Percentiles rank a stretch among this genome's conserved stretches.
Evolutionary conservation across 2,329 filamentous ascomycete species (phyloP).

Genomic region (Ophiostoma sp.): DNA sequence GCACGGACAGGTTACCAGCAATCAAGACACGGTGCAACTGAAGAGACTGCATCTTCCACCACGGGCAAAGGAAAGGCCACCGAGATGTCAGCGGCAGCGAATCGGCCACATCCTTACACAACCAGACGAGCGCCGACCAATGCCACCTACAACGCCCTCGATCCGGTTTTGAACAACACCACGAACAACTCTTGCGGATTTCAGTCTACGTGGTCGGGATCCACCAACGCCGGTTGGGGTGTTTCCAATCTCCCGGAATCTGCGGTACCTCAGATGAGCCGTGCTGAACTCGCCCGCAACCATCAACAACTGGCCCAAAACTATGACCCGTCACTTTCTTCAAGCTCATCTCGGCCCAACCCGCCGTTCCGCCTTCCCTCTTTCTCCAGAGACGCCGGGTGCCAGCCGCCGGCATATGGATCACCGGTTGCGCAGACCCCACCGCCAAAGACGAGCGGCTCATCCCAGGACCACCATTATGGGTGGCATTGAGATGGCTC

Average conservation of each 20-base stretch:
- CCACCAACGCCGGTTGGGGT: background rate
- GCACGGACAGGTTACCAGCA: slow-evolving; percentile 32
- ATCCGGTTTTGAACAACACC: background rate
- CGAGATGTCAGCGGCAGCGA: background rate
- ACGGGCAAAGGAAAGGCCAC: background rate
- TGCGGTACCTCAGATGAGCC: background rate
- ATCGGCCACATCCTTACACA: background rate
- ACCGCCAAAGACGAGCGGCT: background rate
- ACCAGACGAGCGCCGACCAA: background rate
- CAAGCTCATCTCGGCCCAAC: background rate
- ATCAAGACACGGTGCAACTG: background rate
- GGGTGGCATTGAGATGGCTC: background rate
- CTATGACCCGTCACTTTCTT: background rate
- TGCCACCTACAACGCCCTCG: background rate
- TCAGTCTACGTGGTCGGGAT: background rate
- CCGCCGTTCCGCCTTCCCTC: background rate
- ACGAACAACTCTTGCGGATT: background rate
- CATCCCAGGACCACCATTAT: background rate
- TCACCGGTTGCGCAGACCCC: background rate
- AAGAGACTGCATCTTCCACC: background rate
- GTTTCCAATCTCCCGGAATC: background rate
- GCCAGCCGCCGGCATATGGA: background rate
- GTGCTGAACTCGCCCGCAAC: background rate
- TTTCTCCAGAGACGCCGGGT: background rate
- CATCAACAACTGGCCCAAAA: background rate